These are phyloP conservation scores for Peribolospora kevripleyi DNA, from an alignment of 768 basidiomycete genomes.

Conservation along the genomic window DNA sequence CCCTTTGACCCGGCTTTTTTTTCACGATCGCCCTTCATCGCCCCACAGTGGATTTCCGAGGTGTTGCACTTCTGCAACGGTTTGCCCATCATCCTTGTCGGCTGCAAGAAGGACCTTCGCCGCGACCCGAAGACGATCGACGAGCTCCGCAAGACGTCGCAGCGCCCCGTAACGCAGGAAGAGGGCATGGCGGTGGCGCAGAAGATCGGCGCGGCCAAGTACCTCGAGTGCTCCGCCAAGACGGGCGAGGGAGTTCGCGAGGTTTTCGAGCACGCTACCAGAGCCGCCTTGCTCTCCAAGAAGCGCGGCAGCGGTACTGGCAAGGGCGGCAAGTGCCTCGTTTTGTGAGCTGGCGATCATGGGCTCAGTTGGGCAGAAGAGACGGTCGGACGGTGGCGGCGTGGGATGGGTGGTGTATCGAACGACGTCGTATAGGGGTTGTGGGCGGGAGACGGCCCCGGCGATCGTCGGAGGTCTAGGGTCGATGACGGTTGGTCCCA, in stretches of 20 bases:
- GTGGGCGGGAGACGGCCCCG: no score
- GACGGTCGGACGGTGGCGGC: no score
- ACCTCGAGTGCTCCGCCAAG: constrained; percentile 92
- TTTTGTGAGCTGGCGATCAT: constrained; percentile 5
- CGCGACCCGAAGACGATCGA: constrained; percentile 81
- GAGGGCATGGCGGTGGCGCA: constrained; percentile 88
- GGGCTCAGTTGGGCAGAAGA: not conserved
- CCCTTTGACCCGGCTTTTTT: not conserved
- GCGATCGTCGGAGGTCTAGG: no score
- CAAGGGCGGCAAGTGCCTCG: constrained; percentile 11
- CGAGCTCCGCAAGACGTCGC: constrained; percentile 77
- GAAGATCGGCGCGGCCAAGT: constrained; percentile 91
- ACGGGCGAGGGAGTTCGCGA: constrained; percentile 91
- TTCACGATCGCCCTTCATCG: not conserved
- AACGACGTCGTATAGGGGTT: no score
- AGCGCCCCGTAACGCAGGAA: constrained; percentile 79
- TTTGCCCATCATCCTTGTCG: constrained; percentile 87
- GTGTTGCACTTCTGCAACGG: constrained; percentile 87
- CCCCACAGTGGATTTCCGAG: constrained; percentile 78
- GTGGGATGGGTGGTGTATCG: no score
- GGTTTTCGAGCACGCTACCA: constrained; percentile 94
- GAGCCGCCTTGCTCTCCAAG: constrained; percentile 47
- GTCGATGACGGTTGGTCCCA: no score
- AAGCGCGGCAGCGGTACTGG: not conserved
- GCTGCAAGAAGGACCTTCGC: constrained; percentile 96